Base-by-base conservation (phyloP, 176 grass and related monocot species). In the Puya raimondii region DNA sequence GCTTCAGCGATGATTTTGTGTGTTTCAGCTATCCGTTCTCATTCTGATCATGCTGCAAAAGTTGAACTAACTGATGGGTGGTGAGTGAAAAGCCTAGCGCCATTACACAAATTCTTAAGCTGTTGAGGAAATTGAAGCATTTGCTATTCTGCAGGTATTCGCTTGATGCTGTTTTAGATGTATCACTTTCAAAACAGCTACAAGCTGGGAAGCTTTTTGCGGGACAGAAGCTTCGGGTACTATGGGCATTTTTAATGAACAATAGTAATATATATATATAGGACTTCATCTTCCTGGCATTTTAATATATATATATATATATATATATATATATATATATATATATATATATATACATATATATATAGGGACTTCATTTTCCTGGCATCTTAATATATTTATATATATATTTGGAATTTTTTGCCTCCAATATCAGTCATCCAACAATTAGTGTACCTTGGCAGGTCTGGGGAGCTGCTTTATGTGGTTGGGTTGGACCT, bases 201-300 rank as follows among this genome's bases (percentile, higher is more conserved):
- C 25, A 63, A 33, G 75, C 83, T 85, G 81, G 79, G 81, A 97
- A 97, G 77, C 82, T 97, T 78, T 92, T 83, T 70, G 16, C 90
- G 79, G 93, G 93, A 50, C 93, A 97, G 82, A 97, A 97, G 76
- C 86, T 97, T 83, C 84, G 84, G 89, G 93, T 97, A 92, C 23
- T 58, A 25, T 51, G n/a, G 23, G 53, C 22, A 29, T 64, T 64
- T 25, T 78, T 2, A 52, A 63, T 64, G 49, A 33, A 42, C 33
- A 42, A 42, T 42, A 33, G 29, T 6, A 6, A 3, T 33, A 5
- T 33, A 33, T 33, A 33, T 33, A 33, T 33, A 33, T 33, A n/a
- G n/a, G n/a, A n/a, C n/a, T n/a, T n/a, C n/a, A n/a, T n/a, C n/a
- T n/a, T n/a, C n/a, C n/a, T n/a, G n/a, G n/a, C n/a, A n/a, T n/a